phyloP scores from a whole-genome alignment of 1,284 basidiomycete species.

The Wolfiporia cocos region DNA sequence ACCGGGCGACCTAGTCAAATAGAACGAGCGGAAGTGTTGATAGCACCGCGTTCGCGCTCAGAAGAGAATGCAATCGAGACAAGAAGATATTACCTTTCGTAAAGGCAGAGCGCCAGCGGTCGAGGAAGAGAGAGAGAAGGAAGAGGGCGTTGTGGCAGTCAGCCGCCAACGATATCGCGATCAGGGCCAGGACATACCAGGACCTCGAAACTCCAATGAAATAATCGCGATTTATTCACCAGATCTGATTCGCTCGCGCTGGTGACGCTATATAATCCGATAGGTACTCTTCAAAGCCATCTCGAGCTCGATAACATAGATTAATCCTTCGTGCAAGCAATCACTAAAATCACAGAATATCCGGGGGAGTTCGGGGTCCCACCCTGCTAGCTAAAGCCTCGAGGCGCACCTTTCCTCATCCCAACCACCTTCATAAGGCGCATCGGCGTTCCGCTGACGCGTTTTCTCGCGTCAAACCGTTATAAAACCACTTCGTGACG shows the following conservation, averaged over 20 bases:
- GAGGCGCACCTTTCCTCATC: conserved; percentile 7
- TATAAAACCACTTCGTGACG: too few relatives aligned
- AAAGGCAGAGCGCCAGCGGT: too few relatives aligned
- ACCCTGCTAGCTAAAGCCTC: neutral
- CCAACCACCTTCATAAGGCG: conserved; percentile 5
- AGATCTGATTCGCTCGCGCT: neutral
- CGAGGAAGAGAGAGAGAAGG: neutral
- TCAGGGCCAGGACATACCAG: neutral
- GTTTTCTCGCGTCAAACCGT: conserved; percentile 2
- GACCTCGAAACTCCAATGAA: conserved; percentile 1
- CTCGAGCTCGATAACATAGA: too few relatives aligned
- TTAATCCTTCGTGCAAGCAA: too few relatives aligned
- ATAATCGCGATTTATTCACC: neutral
- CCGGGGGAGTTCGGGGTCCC: neutral
- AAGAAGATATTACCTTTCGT: too few relatives aligned
- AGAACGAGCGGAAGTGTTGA: neutral
- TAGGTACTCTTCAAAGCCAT: too few relatives aligned
- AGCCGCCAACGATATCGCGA: conserved; percentile 10
- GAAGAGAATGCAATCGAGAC: neutral
- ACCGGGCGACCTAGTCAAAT: neutral
- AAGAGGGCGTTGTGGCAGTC: conserved; percentile 4
- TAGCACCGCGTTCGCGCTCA: neutral
- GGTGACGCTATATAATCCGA: too few relatives aligned
- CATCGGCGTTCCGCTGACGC: conserved; percentile 2
- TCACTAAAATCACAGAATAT: too few relatives aligned